phyloP scores from a whole-genome alignment of 2,329 filamentous ascomycete species.

The Herpotrichia juniperi region DNA sequence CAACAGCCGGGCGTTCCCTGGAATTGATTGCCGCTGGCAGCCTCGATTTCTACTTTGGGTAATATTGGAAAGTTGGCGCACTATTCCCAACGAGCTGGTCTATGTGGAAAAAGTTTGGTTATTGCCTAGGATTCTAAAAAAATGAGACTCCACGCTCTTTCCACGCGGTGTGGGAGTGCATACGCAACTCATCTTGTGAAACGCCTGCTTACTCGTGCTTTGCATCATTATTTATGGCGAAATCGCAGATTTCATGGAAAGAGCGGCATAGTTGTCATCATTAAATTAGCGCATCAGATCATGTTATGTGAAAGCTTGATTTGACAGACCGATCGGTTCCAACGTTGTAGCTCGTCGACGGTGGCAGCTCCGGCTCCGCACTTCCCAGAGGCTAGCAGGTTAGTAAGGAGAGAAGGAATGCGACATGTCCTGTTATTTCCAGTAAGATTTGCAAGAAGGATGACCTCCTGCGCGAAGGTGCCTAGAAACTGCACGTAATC shows the following conservation, averaged over 20 bases:
- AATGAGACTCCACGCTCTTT: too few relatives aligned
- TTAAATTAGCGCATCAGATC: not conserved
- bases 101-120: too few relatives aligned
- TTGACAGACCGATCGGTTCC: not conserved
- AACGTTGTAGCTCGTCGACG: not conserved
- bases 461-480: too few relatives aligned
- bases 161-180: too few relatives aligned
- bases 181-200: too few relatives aligned
- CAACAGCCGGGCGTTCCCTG: not conserved
- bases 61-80: not conserved
- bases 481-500: too few relatives aligned
- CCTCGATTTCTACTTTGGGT: not conserved
- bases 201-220: not conserved
- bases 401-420: too few relatives aligned
- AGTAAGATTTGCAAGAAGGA: too few relatives aligned
- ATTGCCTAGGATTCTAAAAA: too few relatives aligned
- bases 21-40: not conserved
- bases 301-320: not conserved
- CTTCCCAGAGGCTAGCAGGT: too few relatives aligned
- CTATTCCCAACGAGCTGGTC: too few relatives aligned
- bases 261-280: not conserved
- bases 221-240: not conserved
- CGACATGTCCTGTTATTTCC: too few relatives aligned
- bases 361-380: conserved; percentile 1
- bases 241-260: not conserved